Percentiles rank a stretch among this genome's conserved stretches.
Evolutionary conservation across 2,329 filamentous ascomycete genomes (phyloP).

Genomic region (Stagonosporopsis chrysanthemi): DNA sequence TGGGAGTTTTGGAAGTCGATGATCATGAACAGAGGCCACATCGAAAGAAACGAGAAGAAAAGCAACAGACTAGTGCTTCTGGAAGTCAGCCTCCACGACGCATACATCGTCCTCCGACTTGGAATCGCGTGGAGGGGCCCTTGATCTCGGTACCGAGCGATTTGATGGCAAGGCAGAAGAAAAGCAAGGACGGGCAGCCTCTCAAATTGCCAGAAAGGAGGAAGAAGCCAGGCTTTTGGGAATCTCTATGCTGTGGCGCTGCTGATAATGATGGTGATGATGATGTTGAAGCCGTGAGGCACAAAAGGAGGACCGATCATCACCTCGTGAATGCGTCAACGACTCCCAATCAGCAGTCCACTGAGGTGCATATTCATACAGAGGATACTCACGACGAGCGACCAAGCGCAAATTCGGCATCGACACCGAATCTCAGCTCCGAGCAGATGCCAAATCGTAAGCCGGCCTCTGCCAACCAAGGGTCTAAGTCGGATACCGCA

Average conservation of each 20-base stretch:
- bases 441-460: constrained; percentile 1
- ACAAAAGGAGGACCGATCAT: constrained; percentile 43
- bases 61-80: constrained; percentile 24
- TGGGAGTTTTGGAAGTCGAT: constrained; percentile 76
- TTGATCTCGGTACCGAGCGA: constrained; percentile 55
- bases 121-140: constrained; percentile 55
- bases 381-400: constrained; percentile 12
- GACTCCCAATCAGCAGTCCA: constrained; percentile 7
- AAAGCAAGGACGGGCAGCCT: constrained; percentile 29
- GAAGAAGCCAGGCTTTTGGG: constrained; percentile 51
- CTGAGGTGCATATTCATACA: constrained; percentile 8
- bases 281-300: constrained; percentile 54
- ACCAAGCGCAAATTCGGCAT: constrained; percentile 4
- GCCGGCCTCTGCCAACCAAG: background rate
- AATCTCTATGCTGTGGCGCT: constrained; percentile 52
- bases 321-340: constrained; percentile 22
- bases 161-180: constrained; percentile 41
- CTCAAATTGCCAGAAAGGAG: constrained; percentile 24
- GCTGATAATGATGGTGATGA: constrained; percentile 51
- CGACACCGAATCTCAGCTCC: background rate
- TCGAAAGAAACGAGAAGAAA: constrained; percentile 38
- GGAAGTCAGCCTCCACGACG: constrained; percentile 31
- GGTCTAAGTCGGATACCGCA: constrained; percentile 42
- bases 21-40: constrained; percentile 48
- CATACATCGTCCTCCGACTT: constrained; percentile 52